Evolutionary conservation across 768 basidiomycete species (phyloP).

Genomic region (Calocybe cyanea): DNA sequence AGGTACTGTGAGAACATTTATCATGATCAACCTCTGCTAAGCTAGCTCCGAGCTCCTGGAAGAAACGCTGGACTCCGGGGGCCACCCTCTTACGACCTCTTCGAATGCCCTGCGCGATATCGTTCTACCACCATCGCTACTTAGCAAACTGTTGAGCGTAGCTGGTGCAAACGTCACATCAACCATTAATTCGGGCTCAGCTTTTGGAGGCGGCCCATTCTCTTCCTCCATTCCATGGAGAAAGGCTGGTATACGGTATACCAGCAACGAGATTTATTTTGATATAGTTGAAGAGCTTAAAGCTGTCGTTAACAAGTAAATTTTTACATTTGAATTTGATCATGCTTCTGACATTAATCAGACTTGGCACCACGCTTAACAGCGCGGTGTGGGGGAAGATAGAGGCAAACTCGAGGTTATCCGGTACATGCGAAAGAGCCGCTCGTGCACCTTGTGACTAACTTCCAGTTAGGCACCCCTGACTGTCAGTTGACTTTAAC

Average conservation of each 20-base stretch:
- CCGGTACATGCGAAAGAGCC: slow-evolving; percentile 43
- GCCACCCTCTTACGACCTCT: slow-evolving; percentile 89
- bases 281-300: slow-evolving; percentile 82
- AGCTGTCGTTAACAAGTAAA: slow-evolving; percentile 75
- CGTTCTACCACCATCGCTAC: slow-evolving; percentile 85
- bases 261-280: slow-evolving; percentile 90
- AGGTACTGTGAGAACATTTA: slow-evolving; percentile 41
- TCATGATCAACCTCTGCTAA: slow-evolving; percentile 4
- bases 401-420: slow-evolving; percentile 72
- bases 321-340: background rate
- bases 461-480: slow-evolving; percentile 63
- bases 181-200: slow-evolving; percentile 42
- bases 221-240: slow-evolving; percentile 94
- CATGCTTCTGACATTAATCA: slow-evolving; percentile 23
- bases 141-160: slow-evolving; percentile 63
- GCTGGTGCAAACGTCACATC: slow-evolving; percentile 48
- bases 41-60: slow-evolving; percentile 65
- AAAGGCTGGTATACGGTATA: slow-evolving; percentile 75
- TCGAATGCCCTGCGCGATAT: slow-evolving; percentile 89
- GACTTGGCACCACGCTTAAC: slow-evolving; percentile 63
- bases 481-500: slow-evolving; percentile 77
- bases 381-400: slow-evolving; percentile 74
- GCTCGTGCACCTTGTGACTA: background rate
- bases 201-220: slow-evolving; percentile 53
- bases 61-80: slow-evolving; percentile 92